These are phyloP conservation scores for Setaria italica DNA, from an alignment of 202 grass and related monocot species.

Conservation along the genomic window DNA sequence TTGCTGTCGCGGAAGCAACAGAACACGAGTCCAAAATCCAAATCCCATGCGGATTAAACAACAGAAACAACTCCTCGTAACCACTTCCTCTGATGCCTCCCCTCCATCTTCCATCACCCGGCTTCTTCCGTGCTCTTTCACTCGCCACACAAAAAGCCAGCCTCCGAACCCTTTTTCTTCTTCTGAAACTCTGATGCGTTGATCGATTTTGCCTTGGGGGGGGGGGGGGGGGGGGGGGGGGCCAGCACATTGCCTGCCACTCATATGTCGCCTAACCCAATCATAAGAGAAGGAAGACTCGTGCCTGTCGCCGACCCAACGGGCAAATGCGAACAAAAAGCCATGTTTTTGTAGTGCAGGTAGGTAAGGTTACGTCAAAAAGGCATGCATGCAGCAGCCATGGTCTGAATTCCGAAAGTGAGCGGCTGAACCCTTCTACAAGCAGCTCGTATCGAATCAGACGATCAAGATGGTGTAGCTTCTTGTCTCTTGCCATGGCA, in stretches of 20 bases:
- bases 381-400: not conserved
- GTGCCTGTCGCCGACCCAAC: not conserved
- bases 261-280: too few relatives aligned
- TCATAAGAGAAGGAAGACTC: too few relatives aligned
- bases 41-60: not conserved
- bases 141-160: not conserved
- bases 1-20: slow-evolving; percentile 38
- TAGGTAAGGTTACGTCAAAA: slow-evolving; percentile 14
- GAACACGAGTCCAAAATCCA: slow-evolving; percentile 17
- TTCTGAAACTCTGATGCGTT: too few relatives aligned
- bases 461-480: not conserved
- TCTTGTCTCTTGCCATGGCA: slow-evolving; percentile 14
- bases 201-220: too few relatives aligned
- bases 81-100: slow-evolving; percentile 9
- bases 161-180: not conserved
- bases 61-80: not conserved
- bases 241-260: too few relatives aligned
- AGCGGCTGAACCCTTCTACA: too few relatives aligned
- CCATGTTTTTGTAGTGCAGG: slow-evolving; percentile 22
- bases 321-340: slow-evolving; percentile 20
- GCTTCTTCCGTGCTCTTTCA: not conserved
- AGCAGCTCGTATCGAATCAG: too few relatives aligned
- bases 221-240: too few relatives aligned
- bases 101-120: not conserved
- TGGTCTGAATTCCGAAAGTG: not conserved